phyloP scores from a whole-genome alignment of 352 stramenopile species.

The Phytophthora podocarpi region DNA sequence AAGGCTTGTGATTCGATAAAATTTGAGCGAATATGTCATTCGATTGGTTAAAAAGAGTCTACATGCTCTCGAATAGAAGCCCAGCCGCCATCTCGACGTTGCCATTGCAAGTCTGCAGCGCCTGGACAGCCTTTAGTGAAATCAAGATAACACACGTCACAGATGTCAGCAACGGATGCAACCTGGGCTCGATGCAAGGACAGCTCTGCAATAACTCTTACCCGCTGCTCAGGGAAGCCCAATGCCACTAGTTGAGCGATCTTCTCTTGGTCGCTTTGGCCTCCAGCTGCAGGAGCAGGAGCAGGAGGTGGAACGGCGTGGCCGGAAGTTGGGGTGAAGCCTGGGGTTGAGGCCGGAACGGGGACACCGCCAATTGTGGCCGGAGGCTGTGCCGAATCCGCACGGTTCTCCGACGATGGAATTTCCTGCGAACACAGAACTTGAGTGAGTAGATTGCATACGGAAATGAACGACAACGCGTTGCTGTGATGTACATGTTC shows the following conservation, averaged over 20 bases:
- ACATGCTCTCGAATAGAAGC: slow-evolving; percentile 79
- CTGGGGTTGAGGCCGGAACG: slow-evolving; percentile 33
- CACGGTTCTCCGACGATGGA: slow-evolving; percentile 57
- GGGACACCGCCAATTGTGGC: slow-evolving; percentile 31
- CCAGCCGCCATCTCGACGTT: slow-evolving; percentile 85
- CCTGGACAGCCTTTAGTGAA: slow-evolving; percentile 55
- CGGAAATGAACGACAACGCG: neutral
- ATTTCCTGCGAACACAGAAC: slow-evolving; percentile 56
- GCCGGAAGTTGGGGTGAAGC: slow-evolving; percentile 16
- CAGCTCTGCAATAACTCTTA: slow-evolving; percentile 31
- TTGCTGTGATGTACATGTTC: slow-evolving; percentile 68
- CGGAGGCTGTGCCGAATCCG: slow-evolving; percentile 29
- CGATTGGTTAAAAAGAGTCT: slow-evolving; percentile 29
- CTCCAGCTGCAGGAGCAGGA: slow-evolving; percentile 19
- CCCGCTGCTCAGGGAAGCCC: slow-evolving; percentile 66
- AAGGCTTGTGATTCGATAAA: slow-evolving; percentile 27
- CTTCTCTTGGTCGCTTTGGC: slow-evolving; percentile 48
- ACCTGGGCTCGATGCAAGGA: neutral
- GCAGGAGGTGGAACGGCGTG: slow-evolving; percentile 19
- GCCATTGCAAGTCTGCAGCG: slow-evolving; percentile 71
- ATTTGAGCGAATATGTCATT: slow-evolving; percentile 1
- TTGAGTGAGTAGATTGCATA: neutral
- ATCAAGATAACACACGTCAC: slow-evolving; percentile 25
- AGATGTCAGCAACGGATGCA: slow-evolving; percentile 10
- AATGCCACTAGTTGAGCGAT: slow-evolving; percentile 67